These are phyloP conservation scores for Prunus mume DNA, from an alignment of 306 rosid genomes.

Conservation along the genomic window DNA sequence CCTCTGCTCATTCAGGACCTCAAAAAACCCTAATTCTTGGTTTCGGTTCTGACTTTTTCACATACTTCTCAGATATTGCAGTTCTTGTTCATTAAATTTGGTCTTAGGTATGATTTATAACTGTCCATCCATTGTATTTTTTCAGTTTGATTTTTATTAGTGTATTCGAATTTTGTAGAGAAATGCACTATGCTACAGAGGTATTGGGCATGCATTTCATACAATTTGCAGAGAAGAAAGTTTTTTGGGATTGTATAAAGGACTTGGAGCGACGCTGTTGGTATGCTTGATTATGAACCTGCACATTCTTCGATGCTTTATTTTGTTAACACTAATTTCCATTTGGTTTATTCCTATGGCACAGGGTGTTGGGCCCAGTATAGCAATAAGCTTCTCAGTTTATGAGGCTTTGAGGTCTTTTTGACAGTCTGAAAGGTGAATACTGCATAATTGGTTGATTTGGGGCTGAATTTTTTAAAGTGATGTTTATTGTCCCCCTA, in stretches of 20 bases:
- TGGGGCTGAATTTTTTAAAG: constrained; percentile 11
- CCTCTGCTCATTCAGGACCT: too few species aligned
- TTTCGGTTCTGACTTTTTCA: too few species aligned
- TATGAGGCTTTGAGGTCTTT: constrained; percentile 64
- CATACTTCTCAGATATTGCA: constrained; percentile 9
- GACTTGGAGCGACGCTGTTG: constrained; percentile 87
- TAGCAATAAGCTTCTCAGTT: constrained; percentile 81
- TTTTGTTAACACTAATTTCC: background rate
- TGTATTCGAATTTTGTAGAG: constrained; percentile 49
- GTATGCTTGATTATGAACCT: constrained; percentile 34
- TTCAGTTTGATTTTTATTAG: constrained; percentile 24
- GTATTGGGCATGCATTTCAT: constrained; percentile 66
- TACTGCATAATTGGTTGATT: constrained; percentile 11
- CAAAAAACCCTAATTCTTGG: too few species aligned
- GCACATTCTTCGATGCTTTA: background rate
- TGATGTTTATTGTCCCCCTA: background rate
- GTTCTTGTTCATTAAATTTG: background rate
- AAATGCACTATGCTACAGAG: constrained; percentile 61
- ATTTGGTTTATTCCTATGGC: constrained; percentile 12
- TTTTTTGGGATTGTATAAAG: constrained; percentile 74
- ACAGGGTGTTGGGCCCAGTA: constrained; percentile 91
- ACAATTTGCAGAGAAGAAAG: constrained; percentile 82
- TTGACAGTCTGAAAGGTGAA: constrained; percentile 71
- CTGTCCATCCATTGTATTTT: constrained; percentile 1
- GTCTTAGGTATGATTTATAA: background rate